Evolutionary conservation across 768 basidiomycete species (phyloP), one percentile per base, ranked within the genome.

Genomic region (Panaeolus papilionaceus): DNA sequence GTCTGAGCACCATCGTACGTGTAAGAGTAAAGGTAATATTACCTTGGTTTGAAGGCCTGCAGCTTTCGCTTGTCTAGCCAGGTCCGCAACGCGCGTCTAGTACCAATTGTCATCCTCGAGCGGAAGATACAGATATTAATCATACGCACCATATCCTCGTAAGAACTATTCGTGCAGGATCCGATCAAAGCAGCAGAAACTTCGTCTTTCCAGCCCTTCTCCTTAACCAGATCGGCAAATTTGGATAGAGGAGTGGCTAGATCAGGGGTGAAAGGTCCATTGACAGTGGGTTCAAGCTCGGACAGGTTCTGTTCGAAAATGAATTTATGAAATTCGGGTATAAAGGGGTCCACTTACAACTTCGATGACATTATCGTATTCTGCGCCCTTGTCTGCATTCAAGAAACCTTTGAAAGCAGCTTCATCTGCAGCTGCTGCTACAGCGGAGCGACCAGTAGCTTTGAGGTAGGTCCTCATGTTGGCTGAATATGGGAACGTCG

Each of bases 141-240:
- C 1, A 63, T 10, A 42, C 51, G 40, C 68, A 93, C 94, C 94
- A 96, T 91, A 75, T 96, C 94, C 77, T 97, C 94, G 75, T 99
- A 99, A 5, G 96, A 98, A 67, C 96, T 98, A 78, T 99, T 99
- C 38, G 98, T 99, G 79, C 98, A 99, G n/a, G 95, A 98, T 26
- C 98, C 98, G 74, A 99, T 99, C 33, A 99, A 85, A 62, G 85
- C 89, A 26, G 96, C 97, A 11, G 95, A 92, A 63, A 99, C 82
- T 76, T 94, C 92, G 74, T 96, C 94, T 77, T 95, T 95, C 95
- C 96, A 99, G 11, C 92, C 92, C 77, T 95, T 92, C 70, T 91
- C 88, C 76, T 89, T 82, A 20, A 98, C 84, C 76, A 97, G 90
- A 4, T 83, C 74, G 38, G 88, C 90, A 75, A 99, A 99, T 73